Evolutionary conservation across 306 rosid species (phyloP).

Genomic region (Sicyos baderoa): DNA sequence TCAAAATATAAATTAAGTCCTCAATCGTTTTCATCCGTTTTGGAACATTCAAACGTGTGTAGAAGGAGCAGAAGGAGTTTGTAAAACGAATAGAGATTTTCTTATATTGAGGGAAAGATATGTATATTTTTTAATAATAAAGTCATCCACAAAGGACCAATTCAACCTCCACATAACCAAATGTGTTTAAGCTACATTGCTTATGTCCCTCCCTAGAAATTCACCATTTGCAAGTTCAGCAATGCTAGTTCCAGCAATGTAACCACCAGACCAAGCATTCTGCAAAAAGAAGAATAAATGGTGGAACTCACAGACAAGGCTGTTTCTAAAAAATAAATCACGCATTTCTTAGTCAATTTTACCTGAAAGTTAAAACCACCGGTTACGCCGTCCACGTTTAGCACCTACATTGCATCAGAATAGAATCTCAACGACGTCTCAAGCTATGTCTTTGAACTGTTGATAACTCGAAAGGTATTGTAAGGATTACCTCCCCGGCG

Average conservation of each 20-base stretch:
- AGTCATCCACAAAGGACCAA: background rate
- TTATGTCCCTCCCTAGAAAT: background rate
- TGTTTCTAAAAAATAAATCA: background rate
- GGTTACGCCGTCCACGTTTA: conserved; percentile 82
- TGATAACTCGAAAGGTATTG: background rate
- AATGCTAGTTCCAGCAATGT: conserved; percentile 66
- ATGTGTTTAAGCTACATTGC: background rate
- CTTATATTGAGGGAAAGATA: too few relatives aligned
- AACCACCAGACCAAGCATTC: conserved; percentile 95
- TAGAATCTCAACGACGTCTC: background rate
- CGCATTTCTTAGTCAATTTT: background rate
- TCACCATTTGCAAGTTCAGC: conserved; percentile 37
- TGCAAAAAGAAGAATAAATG: conserved; percentile 21
- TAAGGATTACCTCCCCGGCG: conserved; percentile 70
- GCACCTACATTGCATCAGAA: conserved; percentile 39
- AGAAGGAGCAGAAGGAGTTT: too few relatives aligned
- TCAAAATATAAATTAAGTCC: too few relatives aligned
- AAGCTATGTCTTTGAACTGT: background rate
- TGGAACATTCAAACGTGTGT: too few relatives aligned
- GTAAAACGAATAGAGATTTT: too few relatives aligned
- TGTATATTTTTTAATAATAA: too few relatives aligned
- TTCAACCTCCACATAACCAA: background rate
- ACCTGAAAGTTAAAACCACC: conserved; percentile 99
- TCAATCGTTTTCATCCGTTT: too few relatives aligned
- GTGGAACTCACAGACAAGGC: background rate